Evolutionary conservation across 495 filamentous ascomycete genomes (phyloP), one percentile per base, ranked within the genome.

Genomic region (Aspergillus campestris): DNA sequence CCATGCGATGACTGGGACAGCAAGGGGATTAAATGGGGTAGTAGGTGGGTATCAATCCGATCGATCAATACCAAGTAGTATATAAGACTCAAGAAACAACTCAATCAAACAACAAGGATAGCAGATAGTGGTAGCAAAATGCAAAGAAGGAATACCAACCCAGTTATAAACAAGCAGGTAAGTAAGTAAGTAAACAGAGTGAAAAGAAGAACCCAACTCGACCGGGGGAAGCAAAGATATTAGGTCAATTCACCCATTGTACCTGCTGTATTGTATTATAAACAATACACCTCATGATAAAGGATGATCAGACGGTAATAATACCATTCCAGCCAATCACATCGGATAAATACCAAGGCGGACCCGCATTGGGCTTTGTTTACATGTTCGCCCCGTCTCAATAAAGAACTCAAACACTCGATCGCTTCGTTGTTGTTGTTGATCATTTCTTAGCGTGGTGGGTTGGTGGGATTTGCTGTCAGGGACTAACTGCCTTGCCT

Each of bases 1-100:
- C 46, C 52, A 70, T 61, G 78, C 76, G 75, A 79, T 62, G 50
- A 60, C 54, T 44, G 47, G 52, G 31, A 45, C 35, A 47, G 56
- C 44, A 56, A 60, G 57, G 53, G 52, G 47, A 24, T 2, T 24
- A 24, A 24, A 24, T 15, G 46, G 36, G 44, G 36, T 33, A 30
- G 11, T 31, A 36, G 27, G n/a, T 24, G 18, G 18, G 18, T 24
- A 24, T 24, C 18, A 24, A 24, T 24, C 18, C n/a, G n/a, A 24
- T 4, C 1, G 18, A 24, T 4, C 18, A 24, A 24, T 24, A n/a
- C n/a, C n/a, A n/a, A n/a, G n/a, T n/a, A n/a, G n/a, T n/a, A n/a
- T n/a, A n/a, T n/a, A n/a, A n/a, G n/a, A n/a, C n/a, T n/a, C n/a
- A n/a, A n/a, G n/a, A n/a, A n/a, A n/a, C 18, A 24, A 24, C 18